Base-by-base conservation (phyloP, 2,329 filamentous ascomycete genomes). In the Neonectria hederae region DNA sequence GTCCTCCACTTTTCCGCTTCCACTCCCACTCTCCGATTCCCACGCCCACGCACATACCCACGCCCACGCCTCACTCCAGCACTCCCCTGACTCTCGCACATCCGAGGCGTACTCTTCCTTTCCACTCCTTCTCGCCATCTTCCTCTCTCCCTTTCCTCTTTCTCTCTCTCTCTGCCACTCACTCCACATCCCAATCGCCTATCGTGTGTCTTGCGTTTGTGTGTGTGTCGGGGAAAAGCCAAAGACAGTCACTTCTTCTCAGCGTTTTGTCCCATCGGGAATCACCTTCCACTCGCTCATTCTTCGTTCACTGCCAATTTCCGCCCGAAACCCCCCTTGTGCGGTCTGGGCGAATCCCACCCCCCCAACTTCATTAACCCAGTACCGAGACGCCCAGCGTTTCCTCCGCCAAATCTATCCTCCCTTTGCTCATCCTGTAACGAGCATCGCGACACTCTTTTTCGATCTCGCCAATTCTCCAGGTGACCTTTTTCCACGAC, bases 361-460 rank as follows among this genome's bases (percentile, higher is more conserved):
- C 40, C 45, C 30, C 35, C 38, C 26, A 17, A 51, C 65, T 57
- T 69, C 70, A 69, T 73, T 69, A 73, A 70, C 62, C 67, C 67
- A 66, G 69, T 67, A 54, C 71, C 66, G 71, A 73, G 71, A 73
- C 71, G 69, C 46, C 38, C 65, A 68, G 66, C 51, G 71, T 72
- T 72, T 71, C 66, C 67, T 68, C 55, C 62, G 65, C 59, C 59
- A 71, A 65, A 68, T 61, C 59, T 62, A 70, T 62, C 48, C 43
- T 71, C 71, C 64, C 66, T 73, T 70, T 68, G 68, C 65, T 68
- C 56, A 54, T 70, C 65, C 68, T 67, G 67, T 63, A 68, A 66
- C 68, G 66, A 64, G 66, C 69, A 71, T 67, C 63, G 66, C 71
- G 68, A 72, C 71, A 69, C 65, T 73, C 71, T 66, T 72, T 72